Evolutionary conservation across 345 rosid species (phyloP), one percentile per base, ranked within the genome.

Genomic region (Abelmoschus esculentus): DNA sequence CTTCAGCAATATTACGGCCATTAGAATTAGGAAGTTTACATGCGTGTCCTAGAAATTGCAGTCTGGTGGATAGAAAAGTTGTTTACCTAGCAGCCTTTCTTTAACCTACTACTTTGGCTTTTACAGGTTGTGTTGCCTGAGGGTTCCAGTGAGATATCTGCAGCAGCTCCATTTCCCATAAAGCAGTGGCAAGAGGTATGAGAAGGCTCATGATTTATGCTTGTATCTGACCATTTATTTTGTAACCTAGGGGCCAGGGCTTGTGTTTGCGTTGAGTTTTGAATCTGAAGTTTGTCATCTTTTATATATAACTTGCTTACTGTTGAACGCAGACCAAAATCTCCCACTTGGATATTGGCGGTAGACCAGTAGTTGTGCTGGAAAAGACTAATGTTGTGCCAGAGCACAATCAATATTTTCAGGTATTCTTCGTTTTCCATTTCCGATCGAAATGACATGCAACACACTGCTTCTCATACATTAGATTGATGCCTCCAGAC

Each of bases 41-140:
- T 10, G 19, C 67, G n/a, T 34, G 15, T n/a, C n/a, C 4, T 46
- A 29, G 15, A 31, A 32, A 9, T 54, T 50, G 55, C 44, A 29
- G 55, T 49, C 15, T 28, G 53, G 29, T 59, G 66, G 31, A 38
- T 64, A 47, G 38, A 40, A 53, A 36, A 56, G 29, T 32, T 34
- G 13, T 55, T 40, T 44, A 79, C 8, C 34, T 34, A 6, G 47
- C 32, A 1, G 53, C 53, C 53, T 62, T 80, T 64, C 70, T 31
- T 62, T 83, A 70, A 74, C 54, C 61, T 42, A 15, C 12, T 44
- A 36, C 22, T 38, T 72, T 68, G 69, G 28, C 0, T 49, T 52
- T 62, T 75, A 64, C 86, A 95, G 98, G 96, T 95, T 70, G 97
- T 95, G 78, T 83, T 95, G 85, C 99, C 98, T 0, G 97, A 95